A percentile compares a stretch with the other conserved stretches of the same genome.
phyloP scores from a whole-genome alignment of 2,329 filamentous ascomycete species.

The Calonectria montana region DNA sequence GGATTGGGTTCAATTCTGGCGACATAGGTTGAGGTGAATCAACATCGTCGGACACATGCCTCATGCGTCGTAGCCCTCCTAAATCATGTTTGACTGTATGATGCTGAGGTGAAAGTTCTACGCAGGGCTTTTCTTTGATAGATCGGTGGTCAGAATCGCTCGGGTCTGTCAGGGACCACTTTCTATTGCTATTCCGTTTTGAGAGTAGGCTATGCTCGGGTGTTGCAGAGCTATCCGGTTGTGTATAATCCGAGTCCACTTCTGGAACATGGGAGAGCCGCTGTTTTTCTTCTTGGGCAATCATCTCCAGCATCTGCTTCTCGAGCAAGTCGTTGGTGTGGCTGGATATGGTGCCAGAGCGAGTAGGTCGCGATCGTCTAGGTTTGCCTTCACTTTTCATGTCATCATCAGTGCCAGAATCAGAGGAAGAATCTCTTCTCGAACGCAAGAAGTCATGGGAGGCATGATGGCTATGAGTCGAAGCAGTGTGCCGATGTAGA shows the following conservation, averaged over 20 bases:
- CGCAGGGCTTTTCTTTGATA: constrained; percentile 31
- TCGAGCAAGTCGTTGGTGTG: constrained; percentile 64
- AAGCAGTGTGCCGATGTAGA: constrained; percentile 64
- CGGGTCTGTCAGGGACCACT: constrained; percentile 51
- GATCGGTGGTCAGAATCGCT: constrained; percentile 54
- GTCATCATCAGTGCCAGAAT: constrained; percentile 69
- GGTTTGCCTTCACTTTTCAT: constrained; percentile 47
- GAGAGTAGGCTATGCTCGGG: constrained; percentile 45
- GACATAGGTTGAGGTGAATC: constrained; percentile 63
- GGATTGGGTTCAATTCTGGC: constrained; percentile 60
- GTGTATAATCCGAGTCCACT: constrained; percentile 49
- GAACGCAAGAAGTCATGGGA: constrained; percentile 66
- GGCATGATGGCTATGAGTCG: constrained; percentile 62
- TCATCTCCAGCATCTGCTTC: constrained; percentile 72
- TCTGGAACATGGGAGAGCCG: constrained; percentile 49
- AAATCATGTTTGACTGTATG: constrained; percentile 56
- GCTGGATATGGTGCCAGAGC: constrained; percentile 61
- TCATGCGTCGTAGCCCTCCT: constrained; percentile 57
- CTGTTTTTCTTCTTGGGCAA: constrained; percentile 63
- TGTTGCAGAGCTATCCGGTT: constrained; percentile 47
- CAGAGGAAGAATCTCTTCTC: constrained; percentile 64
- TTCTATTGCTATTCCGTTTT: constrained; percentile 47
- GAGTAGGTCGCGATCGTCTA: constrained; percentile 45
- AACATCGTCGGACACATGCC: constrained; percentile 56
- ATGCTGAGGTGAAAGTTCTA: constrained; percentile 38